Evolutionary conservation across 2,329 filamentous ascomycete genomes (phyloP), one percentile per base, ranked within the genome.

Genomic region (Lachnellula hyalina): DNA sequence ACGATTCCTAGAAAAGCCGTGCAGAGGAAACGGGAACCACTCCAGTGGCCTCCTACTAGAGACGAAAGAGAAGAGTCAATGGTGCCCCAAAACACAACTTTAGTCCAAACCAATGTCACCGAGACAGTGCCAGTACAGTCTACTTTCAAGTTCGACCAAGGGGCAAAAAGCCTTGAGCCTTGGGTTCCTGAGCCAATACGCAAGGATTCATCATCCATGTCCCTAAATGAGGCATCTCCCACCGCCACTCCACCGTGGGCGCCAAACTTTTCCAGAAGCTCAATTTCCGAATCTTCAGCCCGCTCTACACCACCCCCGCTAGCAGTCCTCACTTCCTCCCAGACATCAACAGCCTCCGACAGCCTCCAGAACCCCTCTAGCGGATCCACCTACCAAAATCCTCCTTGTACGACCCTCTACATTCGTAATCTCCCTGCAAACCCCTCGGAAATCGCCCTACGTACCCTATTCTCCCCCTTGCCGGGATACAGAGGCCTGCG

Each of bases 371-470:
- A 17, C 41, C 19, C 41, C 19, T 53, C 54, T 7, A 50, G 53
- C n/a, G 50, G 53, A 23, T 56, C 54, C 11, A 49, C 44, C 14
- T 56, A 56, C 40, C 47, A 36, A 2, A 56, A 56, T 6, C 54
- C 54, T n/a, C 54, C 54, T 23, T 53, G 54, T n/a, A 50, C 48
- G 8, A 56, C 51, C 36, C 46, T 56, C 12, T 53, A 52, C 40
- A 45, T 56, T 5, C 19, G 54, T 19, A 53, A 53, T 14, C 50
- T 52, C 21, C 54, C 50, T 2, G 15, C 47, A 4, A 50, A 52
- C 11, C 54, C 54, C 28, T 47, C 51, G 21, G 54, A 56, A 36
- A 47, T 38, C 5, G 54, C 52, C 23, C 40, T 56, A 1, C 40
- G 54, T n/a, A 50, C 49, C 21, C 46, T 46, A 32, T 56, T 50